Percentiles rank a stretch among this genome's conserved stretches.
These are phyloP conservation scores for Chrysoporthe puriensis DNA, from an alignment of 2,329 filamentous ascomycete species.

Conservation along the genomic window DNA sequence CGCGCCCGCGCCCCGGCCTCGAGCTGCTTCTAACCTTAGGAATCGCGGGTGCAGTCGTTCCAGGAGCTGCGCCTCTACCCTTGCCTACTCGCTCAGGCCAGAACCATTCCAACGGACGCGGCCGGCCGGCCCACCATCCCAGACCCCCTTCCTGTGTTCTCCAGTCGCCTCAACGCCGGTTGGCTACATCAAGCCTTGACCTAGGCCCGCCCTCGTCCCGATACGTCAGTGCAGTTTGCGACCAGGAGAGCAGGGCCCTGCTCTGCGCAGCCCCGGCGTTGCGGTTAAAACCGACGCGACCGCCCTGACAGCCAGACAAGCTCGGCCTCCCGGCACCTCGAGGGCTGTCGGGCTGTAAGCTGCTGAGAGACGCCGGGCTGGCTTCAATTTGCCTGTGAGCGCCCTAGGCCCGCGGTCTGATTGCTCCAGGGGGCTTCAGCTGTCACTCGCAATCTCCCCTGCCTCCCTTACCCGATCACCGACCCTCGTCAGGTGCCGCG, in stretches of 20 bases:
- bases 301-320: constrained; percentile 7
- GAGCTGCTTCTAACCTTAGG: not conserved
- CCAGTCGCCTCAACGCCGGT: constrained; percentile 17
- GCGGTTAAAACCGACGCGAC: constrained; percentile 23
- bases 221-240: constrained; percentile 22
- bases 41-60: constrained; percentile 7
- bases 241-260: constrained; percentile 14
- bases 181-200: constrained; percentile 7
- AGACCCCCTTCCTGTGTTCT: not conserved
- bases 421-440: constrained; percentile 6
- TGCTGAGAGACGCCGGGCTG: constrained; percentile 10
- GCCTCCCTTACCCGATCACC: constrained; percentile 15
- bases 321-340: constrained; percentile 13
- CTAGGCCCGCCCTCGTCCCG: not conserved
- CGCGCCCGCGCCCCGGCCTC: not conserved
- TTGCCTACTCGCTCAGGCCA: constrained; percentile 6
- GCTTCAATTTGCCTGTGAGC: constrained; percentile 18
- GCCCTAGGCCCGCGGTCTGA: constrained; percentile 18
- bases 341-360: constrained; percentile 3
- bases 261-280: constrained; percentile 19
- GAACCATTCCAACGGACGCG: not conserved
- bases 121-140: constrained; percentile 1
- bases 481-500: constrained; percentile 17
- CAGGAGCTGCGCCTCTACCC: constrained; percentile 7
- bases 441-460: constrained; percentile 12